Conservation (phyloP, 176 grass and related monocot genomes). For the Puccinellia tenuiflora region DNA sequence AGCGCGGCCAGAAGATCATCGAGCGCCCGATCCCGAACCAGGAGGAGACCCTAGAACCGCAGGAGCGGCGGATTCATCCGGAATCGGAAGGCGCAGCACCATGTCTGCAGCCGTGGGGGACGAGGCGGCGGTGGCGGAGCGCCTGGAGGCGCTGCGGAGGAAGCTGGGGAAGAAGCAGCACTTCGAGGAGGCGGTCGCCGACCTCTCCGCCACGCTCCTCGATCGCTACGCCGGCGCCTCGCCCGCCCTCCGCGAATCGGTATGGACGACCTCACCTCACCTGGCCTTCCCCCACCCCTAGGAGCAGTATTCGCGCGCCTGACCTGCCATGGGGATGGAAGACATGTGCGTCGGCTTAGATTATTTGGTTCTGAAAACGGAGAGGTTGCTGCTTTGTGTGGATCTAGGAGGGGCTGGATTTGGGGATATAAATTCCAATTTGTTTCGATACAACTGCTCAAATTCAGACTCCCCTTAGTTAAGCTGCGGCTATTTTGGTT, state of each 20-base stretch:
- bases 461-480: background rate
- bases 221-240: conserved; percentile 49
- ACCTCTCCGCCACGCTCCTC: conserved; percentile 43
- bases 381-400: background rate
- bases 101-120: conserved; percentile 33
- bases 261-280: conserved; percentile 8
- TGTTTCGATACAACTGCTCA: background rate
- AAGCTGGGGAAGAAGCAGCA: conserved; percentile 79
- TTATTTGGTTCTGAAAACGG: background rate
- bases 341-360: background rate
- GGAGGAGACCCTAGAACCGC: background rate
- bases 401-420: background rate
- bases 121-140: conserved; percentile 39
- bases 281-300: background rate
- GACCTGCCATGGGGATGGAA: background rate
- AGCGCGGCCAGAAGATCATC: background rate
- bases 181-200: conserved; percentile 67
- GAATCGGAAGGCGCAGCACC: background rate
- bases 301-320: background rate
- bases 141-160: conserved; percentile 61
- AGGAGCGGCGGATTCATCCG: background rate
- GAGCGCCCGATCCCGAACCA: background rate
- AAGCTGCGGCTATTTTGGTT: background rate
- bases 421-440: background rate
- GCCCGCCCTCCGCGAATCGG: conserved; percentile 60